Base-by-base conservation (phyloP, 1,284 basidiomycete genomes). In the Cryptococcus wingfieldii region DNA sequence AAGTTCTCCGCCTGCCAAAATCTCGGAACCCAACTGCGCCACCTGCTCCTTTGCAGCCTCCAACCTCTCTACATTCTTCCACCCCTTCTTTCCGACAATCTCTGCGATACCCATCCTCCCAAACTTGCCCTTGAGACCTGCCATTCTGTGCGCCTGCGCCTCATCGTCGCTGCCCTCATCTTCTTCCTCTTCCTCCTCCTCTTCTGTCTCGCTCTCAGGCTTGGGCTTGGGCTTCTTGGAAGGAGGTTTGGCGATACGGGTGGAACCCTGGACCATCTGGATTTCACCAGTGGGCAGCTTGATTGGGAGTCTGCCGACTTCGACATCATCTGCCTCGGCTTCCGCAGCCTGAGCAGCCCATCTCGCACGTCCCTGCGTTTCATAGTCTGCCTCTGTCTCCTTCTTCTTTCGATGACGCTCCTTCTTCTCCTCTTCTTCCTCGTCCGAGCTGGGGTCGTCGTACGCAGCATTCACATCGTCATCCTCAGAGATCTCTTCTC, bases 31-130 rank as follows among this genome's bases (percentile, higher is more conserved):
- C 47, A 93, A 84, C 31, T 81, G 79, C 2, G 91, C 91, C 56
- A 95, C 89, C 74, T 95, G 90, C 69, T 92, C 89, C 67, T 94
- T 93, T 19, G 91, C 91, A 50, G 80, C 81, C 59, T 86, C 86
- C 65, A 94, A 80, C 62, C 85, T 83, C 44, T 80, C 80, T 56
- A 83, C 83, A 58, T 87, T 83, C 48, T 89, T 89, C 69, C 66
- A 71, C 3, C 69, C 69, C 46, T 63, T 55, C 39, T 54, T 84
- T 27, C 79, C 75, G 38, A 94, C 79, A 53, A 94, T 83, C 66
- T 90, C 88, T 19, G 84, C 79, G 10, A 94, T 84, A 16, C 88
- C 86, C 55, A 84, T 83, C 45, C 90, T 83, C 19, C 91, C 89
- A 69, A 92, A 90, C 39, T 86, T 83, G 14, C 70, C 71, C 54